Conservation (phyloP, 345 rosid genomes). For the Carallia brachiata region DNA sequence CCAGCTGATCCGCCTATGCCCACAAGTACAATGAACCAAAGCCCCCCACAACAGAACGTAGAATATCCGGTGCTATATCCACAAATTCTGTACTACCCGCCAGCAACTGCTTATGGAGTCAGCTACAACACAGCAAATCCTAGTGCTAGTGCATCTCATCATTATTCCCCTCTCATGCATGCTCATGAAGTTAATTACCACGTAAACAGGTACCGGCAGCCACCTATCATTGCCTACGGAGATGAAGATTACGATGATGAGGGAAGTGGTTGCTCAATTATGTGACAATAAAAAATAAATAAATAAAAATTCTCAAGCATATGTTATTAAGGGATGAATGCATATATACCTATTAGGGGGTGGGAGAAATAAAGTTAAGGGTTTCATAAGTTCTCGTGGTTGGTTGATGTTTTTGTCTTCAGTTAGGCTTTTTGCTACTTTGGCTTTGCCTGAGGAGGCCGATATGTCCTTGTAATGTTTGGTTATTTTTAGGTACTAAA, state of each 20-base stretch:
- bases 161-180: conserved; percentile 30
- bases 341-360: background rate
- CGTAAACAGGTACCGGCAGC: conserved; percentile 20
- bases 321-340: background rate
- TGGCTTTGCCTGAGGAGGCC: background rate
- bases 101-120: conserved; percentile 41
- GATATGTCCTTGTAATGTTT: background rate
- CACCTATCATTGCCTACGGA: conserved; percentile 16
- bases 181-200: conserved; percentile 14
- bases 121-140: conserved; percentile 53
- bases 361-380: background rate
- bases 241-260: conserved; percentile 14
- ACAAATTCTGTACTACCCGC: conserved; percentile 24
- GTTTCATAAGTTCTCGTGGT: background rate
- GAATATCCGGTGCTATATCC: conserved; percentile 13
- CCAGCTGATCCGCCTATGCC: conserved; percentile 19
- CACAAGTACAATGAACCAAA: conserved; percentile 18
- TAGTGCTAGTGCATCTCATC: conserved; percentile 24
- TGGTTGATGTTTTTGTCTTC: conserved; percentile 13
- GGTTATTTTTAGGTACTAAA: conserved; percentile 5
- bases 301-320: background rate
- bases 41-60: conserved; percentile 32
- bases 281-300: conserved; percentile 24
- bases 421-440: conserved; percentile 6
- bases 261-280: conserved; percentile 43